These are phyloP conservation scores for Mycena citricolor DNA, from an alignment of 1,284 basidiomycete species.

Conservation along the genomic window DNA sequence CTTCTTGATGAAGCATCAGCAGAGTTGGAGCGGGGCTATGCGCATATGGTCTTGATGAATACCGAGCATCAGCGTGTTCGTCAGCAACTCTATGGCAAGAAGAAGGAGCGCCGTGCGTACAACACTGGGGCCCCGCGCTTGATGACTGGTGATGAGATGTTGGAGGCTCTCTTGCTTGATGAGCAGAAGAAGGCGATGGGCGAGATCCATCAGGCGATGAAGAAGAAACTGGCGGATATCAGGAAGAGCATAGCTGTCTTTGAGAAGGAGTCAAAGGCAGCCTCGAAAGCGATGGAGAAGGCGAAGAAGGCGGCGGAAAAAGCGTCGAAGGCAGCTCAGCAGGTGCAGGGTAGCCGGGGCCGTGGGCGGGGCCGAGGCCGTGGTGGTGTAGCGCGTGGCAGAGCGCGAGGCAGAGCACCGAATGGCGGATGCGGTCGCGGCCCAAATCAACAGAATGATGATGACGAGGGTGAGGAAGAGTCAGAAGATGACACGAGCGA, in stretches of 20 bases:
- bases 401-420: not conserved
- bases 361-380: too few species aligned
- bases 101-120: too few species aligned
- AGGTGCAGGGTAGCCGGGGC: too few species aligned
- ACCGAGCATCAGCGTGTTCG: slow-evolving; percentile 7
- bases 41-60: slow-evolving; percentile 10
- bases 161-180: slow-evolving; percentile 1
- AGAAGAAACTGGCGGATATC: slow-evolving; percentile 7
- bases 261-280: slow-evolving; percentile 4
- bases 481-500: not conserved
- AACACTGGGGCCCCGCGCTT: slow-evolving; percentile 3
- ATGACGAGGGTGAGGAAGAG: not conserved
- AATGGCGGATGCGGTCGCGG: too few species aligned
- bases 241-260: not conserved
- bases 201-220: slow-evolving; percentile 11
- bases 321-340: not conserved
- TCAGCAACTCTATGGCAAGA: slow-evolving; percentile 10
- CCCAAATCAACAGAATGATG: not conserved
- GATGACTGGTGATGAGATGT: slow-evolving; percentile 13
- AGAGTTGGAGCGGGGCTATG: slow-evolving; percentile 7
- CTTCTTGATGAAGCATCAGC: slow-evolving; percentile 3
- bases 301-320: slow-evolving; percentile 1
- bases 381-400: slow-evolving; percentile 1
- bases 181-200: slow-evolving; percentile 13
- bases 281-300: not conserved